phyloP scores from a whole-genome alignment of 805 yeast species.

The Ogataea wickerhamii region DNA sequence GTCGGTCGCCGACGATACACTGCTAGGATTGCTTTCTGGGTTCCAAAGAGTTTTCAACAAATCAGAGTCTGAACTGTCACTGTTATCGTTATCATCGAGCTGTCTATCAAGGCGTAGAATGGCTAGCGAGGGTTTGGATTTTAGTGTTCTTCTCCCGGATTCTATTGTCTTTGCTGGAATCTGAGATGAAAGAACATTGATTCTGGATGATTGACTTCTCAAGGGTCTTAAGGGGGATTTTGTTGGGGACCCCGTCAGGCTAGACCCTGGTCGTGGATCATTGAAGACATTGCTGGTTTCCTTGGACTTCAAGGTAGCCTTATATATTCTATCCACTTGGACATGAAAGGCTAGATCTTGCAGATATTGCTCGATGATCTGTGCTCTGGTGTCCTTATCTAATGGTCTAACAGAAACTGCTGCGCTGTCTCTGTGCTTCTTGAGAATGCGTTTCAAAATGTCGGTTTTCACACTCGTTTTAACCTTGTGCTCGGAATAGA shows the following conservation, averaged over 20 bases:
- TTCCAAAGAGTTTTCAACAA: slow-evolving; percentile 16
- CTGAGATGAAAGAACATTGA: slow-evolving; percentile 3
- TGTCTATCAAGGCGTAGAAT: slow-evolving; percentile 22
- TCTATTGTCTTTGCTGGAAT: neutral
- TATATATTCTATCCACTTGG: slow-evolving; percentile 63
- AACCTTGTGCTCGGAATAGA: slow-evolving; percentile 55
- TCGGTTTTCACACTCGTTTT: slow-evolving; percentile 37
- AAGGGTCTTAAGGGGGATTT: slow-evolving; percentile 6
- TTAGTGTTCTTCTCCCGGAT: slow-evolving; percentile 12
- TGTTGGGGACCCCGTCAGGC: slow-evolving; percentile 4
- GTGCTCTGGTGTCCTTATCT: slow-evolving; percentile 39
- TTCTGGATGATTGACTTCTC: slow-evolving; percentile 16
- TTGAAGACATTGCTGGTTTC: slow-evolving; percentile 7
- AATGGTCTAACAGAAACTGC: slow-evolving; percentile 13
- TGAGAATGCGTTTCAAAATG: slow-evolving; percentile 35
- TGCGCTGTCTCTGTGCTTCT: slow-evolving; percentile 13
- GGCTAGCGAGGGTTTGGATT: slow-evolving; percentile 25
- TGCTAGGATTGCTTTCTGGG: slow-evolving; percentile 8
- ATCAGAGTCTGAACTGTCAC: slow-evolving; percentile 12
- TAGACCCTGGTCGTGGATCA: slow-evolving; percentile 1
- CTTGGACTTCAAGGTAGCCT: slow-evolving; percentile 38
- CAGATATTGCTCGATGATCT: slow-evolving; percentile 47
- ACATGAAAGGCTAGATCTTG: slow-evolving; percentile 53
- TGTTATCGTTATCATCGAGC: slow-evolving; percentile 2
- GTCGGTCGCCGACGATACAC: slow-evolving; percentile 8